Percentiles rank a stretch among this genome's conserved stretches.
phyloP scores from a whole-genome alignment of 1,284 basidiomycete species.

The Cystobasidium slooffiae region DNA sequence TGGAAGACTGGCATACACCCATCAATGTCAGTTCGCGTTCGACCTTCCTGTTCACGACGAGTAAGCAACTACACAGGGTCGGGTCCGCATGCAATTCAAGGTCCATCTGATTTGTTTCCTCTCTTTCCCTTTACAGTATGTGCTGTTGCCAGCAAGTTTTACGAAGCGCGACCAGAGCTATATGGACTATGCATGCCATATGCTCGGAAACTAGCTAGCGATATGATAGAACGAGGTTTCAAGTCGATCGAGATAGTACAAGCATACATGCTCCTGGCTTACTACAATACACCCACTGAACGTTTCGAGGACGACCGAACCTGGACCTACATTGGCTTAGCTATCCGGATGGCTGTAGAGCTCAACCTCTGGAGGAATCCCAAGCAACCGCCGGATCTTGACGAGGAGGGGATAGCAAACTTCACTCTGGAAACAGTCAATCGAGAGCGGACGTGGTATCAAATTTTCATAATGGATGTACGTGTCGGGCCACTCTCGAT shows the following conservation, averaged over 20 bases:
- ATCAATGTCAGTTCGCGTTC: conserved; percentile 87
- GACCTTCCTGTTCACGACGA: conserved; percentile 88
- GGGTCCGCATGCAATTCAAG: too few relatives aligned
- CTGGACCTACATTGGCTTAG: conserved; percentile 63
- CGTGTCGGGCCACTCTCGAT: neutral
- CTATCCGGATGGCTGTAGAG: conserved; percentile 85
- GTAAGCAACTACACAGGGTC: conserved; percentile 61
- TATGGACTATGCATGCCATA: conserved; percentile 79
- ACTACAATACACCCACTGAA: conserved; percentile 61
- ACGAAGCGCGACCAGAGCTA: conserved; percentile 78
- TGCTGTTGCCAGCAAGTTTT: conserved; percentile 89
- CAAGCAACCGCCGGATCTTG: conserved; percentile 54
- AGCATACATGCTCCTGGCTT: conserved; percentile 57
- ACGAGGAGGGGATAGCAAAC: conserved; percentile 54
- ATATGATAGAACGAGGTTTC: conserved; percentile 75
- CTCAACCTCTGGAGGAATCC: conserved; percentile 92
- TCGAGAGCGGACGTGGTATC: conserved; percentile 58
- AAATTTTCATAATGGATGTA: conserved; percentile 56
- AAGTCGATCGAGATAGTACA: conserved; percentile 80
- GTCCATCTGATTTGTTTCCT: neutral
- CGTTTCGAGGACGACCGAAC: conserved; percentile 93
- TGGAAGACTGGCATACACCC: conserved; percentile 86
- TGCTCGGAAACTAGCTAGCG: conserved; percentile 89
- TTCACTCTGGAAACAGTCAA: conserved; percentile 58
- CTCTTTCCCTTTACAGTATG: conserved; percentile 63